Evolutionary conservation across 805 yeast genomes (phyloP).

Genomic region (Dipodascus geniculatus): DNA sequence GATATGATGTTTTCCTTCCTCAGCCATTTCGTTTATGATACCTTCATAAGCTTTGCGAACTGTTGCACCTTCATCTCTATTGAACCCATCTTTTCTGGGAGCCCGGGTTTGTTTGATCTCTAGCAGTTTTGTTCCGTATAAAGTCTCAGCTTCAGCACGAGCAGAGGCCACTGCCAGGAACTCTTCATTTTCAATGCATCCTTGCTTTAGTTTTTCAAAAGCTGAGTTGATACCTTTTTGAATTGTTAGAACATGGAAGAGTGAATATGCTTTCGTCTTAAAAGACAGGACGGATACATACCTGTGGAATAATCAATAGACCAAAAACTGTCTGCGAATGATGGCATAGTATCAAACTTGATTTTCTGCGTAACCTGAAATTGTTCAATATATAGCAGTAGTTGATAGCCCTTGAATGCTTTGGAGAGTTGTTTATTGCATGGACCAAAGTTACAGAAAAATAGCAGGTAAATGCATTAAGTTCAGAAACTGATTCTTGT

Average conservation of each 20-base stretch:
- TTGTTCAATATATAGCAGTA: background rate
- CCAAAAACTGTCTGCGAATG: slow-evolving; percentile 74
- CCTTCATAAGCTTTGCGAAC: slow-evolving; percentile 53
- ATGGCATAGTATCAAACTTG: slow-evolving; percentile 25
- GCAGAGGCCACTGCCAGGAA: slow-evolving; percentile 52
- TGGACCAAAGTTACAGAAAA: background rate
- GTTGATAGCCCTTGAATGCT: background rate
- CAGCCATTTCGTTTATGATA: slow-evolving; percentile 39
- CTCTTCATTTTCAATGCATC: slow-evolving; percentile 60
- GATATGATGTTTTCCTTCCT: slow-evolving; percentile 47
- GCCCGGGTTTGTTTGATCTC: slow-evolving; percentile 28
- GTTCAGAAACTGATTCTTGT: background rate
- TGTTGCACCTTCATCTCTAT: slow-evolving; percentile 52
- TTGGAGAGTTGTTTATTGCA: background rate
- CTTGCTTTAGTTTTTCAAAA: slow-evolving; percentile 32
- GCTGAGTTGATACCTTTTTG: slow-evolving; percentile 8
- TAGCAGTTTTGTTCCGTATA: slow-evolving; percentile 47
- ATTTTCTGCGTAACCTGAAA: background rate
- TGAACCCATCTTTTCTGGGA: slow-evolving; percentile 32
- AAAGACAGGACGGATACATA: too few relatives aligned
- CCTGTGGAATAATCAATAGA: slow-evolving; percentile 50
- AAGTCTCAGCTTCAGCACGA: slow-evolving; percentile 60
- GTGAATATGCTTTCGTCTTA: too few relatives aligned
- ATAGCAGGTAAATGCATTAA: background rate
- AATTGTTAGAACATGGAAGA: too few relatives aligned